Percentiles rank a stretch among this genome's conserved stretches.
phyloP scores from a whole-genome alignment of 2,329 filamentous ascomycete genomes.

The Colletotrichum filicis region DNA sequence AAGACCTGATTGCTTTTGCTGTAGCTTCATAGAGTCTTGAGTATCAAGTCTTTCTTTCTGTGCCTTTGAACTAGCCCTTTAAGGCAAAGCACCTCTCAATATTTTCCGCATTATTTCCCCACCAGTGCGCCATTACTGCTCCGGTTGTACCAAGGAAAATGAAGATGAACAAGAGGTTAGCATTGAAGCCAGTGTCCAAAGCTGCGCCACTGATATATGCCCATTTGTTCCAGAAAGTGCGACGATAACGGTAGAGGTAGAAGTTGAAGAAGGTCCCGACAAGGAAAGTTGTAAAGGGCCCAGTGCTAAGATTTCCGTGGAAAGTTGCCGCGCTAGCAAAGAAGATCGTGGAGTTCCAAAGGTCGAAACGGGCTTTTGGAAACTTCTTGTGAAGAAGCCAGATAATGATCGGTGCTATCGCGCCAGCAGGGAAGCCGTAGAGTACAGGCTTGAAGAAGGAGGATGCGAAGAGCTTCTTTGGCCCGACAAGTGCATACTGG shows the following conservation, averaged over 20 bases:
- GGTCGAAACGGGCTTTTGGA: constrained; percentile 62
- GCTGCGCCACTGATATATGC: constrained; percentile 72
- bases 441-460: constrained; percentile 59
- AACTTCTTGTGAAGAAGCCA: constrained; percentile 64
- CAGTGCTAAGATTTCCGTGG: constrained; percentile 71
- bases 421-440: constrained; percentile 64
- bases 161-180: constrained; percentile 70
- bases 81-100: constrained; percentile 70
- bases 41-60: not conserved
- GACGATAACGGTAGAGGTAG: constrained; percentile 65
- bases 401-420: constrained; percentile 55
- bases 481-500: constrained; percentile 68
- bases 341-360: constrained; percentile 73
- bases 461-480: constrained; percentile 55
- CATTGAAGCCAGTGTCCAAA: constrained; percentile 71
- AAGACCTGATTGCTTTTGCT: not conserved
- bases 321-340: constrained; percentile 65
- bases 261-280: constrained; percentile 70
- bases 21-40: not conserved
- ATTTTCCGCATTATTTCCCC: constrained; percentile 66
- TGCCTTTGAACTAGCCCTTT: not conserved
- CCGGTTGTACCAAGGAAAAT: constrained; percentile 68
- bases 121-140: constrained; percentile 70
- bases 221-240: constrained; percentile 68
- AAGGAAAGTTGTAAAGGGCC: constrained; percentile 66